These are phyloP conservation scores for Penicillium manginii DNA, from an alignment of 495 filamentous ascomycete genomes.

Conservation along the genomic window DNA sequence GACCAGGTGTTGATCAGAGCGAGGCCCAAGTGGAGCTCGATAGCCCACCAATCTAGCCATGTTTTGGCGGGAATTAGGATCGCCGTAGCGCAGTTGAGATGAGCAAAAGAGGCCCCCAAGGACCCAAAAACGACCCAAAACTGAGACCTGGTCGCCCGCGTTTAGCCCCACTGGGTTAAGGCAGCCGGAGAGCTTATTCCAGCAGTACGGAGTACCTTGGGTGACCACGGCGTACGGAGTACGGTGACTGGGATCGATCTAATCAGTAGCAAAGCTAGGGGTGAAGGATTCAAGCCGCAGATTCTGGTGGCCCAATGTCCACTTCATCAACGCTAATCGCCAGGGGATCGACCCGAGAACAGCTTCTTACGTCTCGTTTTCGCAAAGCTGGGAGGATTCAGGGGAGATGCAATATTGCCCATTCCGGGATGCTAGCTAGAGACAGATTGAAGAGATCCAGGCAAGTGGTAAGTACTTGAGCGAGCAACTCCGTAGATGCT, in stretches of 20 bases:
- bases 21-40: background rate
- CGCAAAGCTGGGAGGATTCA: background rate
- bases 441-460: no score
- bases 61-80: conserved; percentile 6
- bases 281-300: background rate
- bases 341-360: background rate
- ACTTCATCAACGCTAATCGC: background rate
- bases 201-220: background rate
- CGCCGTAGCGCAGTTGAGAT: background rate
- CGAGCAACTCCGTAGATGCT: background rate
- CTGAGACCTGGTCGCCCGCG: background rate
- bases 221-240: background rate
- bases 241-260: background rate
- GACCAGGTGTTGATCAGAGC: conserved; percentile 4
- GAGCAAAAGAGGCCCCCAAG: background rate
- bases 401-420: background rate
- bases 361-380: background rate
- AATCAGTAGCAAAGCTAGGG: background rate
- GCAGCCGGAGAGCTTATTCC: conserved; percentile 1
- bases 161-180: background rate
- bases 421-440: background rate
- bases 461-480: background rate
- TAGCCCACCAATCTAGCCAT: conserved; percentile 2
- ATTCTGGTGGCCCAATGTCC: background rate
- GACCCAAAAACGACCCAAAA: background rate